Evolutionary conservation across 2,329 filamentous ascomycete genomes (phyloP), one percentile per base, ranked within the genome.

Genomic region (Neonectria neomacrospora): DNA sequence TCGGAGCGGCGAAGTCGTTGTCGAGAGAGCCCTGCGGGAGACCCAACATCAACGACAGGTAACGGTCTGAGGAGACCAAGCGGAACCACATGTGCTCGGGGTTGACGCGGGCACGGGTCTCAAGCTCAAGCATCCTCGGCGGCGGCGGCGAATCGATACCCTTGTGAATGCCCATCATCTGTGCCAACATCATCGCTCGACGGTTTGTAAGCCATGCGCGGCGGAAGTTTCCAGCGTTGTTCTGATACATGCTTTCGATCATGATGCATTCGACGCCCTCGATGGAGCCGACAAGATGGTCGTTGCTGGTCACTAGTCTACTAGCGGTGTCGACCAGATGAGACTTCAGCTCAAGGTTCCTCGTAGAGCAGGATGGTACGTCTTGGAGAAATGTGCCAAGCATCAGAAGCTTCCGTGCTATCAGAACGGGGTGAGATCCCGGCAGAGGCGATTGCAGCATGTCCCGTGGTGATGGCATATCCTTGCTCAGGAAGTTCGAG

Each of bases 201-300:
- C 85, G 80, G 53, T 79, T 79, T 16, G 75, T 77, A 22, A 87
- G 73, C 84, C 85, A 88, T 1, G 83, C 77, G 44, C 82, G 81
- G 10, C 83, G 81, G 8, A 86, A 76, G 56, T 85, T 85, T 2
- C 85, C 85, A 1, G 76, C 77, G 63, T 86, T 86, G 20, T 79
- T 76, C 54, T 86, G 81, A 61, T 81, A 85, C 41, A 82, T 68
- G 16, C 77, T 76, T 41, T 83, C 75, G 0, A 87, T 74, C 20
- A 81, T 68, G 3, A 87, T 71, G 55, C 82, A 82, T 69, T 86
- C 81, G 0, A 87, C 67, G 1, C 83, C 84, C 68, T 87, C 84
- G 5, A 82, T 68, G 8, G 80, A 82, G 30, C 79, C 80, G 0
- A 83, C 71, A 2, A 87, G 71, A 23, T 83, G 80, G 39, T 86